Conservation (phyloP, 495 filamentous ascomycete genomes). For the Niebla homalea region DNA sequence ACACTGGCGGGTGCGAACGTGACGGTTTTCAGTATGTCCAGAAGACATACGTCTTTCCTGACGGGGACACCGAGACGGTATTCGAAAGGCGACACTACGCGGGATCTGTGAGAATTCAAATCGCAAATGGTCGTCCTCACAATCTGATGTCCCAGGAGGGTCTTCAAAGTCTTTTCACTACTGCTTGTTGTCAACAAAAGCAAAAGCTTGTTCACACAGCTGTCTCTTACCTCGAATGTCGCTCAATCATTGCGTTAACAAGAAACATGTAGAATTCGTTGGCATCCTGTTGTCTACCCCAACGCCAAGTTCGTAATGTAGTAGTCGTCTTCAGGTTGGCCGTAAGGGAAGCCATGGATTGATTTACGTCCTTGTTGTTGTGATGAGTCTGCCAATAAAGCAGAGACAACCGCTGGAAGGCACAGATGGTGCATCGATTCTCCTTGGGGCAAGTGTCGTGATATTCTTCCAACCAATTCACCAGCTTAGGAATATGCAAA, state of each 20-base stretch:
- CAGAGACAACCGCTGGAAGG: conserved; percentile 2
- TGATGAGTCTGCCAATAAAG: conserved; percentile 13
- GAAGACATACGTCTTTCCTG: not conserved
- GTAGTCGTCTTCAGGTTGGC: not conserved
- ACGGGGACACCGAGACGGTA: conserved; percentile 1
- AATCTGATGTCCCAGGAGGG: not conserved
- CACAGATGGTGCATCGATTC: not conserved
- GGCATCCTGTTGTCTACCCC: not conserved
- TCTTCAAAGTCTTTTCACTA: not conserved
- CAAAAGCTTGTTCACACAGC: not conserved
- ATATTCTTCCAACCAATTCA: conserved; percentile 23
- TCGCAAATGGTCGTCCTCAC: not conserved
- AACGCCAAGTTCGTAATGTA: not conserved
- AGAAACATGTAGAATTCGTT: not conserved
- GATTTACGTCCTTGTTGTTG: not conserved
- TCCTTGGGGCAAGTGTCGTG: conserved; percentile 1
- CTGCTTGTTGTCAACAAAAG: not conserved
- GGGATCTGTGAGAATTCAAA: not conserved
- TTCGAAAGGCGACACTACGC: not conserved
- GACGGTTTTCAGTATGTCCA: not conserved
- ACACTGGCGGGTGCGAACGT: not conserved
- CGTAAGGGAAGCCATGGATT: not conserved
- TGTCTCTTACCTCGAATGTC: not conserved
- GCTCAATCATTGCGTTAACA: not conserved
- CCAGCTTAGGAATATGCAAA: conserved; percentile 27